These are phyloP conservation scores for Nadsonia fulvescens DNA, from an alignment of 805 yeast species.

Conservation along the genomic window DNA sequence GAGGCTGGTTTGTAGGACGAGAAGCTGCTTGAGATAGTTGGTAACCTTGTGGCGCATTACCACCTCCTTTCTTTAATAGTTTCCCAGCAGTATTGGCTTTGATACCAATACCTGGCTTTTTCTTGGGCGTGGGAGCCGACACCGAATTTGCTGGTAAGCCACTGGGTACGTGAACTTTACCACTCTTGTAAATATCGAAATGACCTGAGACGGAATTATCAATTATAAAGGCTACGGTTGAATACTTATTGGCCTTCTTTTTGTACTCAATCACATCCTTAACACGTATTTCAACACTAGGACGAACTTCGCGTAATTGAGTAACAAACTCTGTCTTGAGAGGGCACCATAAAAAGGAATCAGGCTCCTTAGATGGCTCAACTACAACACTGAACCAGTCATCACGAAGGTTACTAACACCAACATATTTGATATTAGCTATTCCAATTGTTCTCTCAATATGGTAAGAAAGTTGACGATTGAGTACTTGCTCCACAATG, in stretches of 20 bases:
- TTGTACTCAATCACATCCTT: conserved; percentile 63
- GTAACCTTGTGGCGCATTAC: no score
- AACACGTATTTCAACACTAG: conserved; percentile 40
- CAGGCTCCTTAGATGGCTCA: conserved; percentile 43
- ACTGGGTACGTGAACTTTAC: conserved; percentile 60
- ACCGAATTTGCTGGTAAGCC: conserved; percentile 61
- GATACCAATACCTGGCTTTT: no score
- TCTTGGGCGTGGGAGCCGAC: conserved; percentile 60
- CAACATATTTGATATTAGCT: conserved; percentile 38
- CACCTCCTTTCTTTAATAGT: no score
- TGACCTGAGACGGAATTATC: conserved; percentile 45
- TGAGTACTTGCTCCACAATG: conserved; percentile 53
- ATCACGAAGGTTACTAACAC: conserved; percentile 64
- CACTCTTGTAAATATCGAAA: conserved; percentile 72
- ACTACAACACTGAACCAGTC: conserved; percentile 74
- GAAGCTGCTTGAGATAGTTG: no score
- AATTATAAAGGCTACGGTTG: conserved; percentile 49
- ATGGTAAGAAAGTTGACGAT: conserved; percentile 37
- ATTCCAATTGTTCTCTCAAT: conserved; percentile 51
- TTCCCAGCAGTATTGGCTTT: no score
- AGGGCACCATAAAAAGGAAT: conserved; percentile 57
- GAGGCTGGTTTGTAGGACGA: no score
- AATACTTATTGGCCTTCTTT: conserved; percentile 74
- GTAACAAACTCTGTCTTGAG: conserved; percentile 84
- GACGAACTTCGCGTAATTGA: conserved; percentile 44